Percentiles rank a stretch among this genome's conserved stretches.
phyloP scores from a whole-genome alignment of 805 yeast species.

The Yarrowia osloensis region DNA sequence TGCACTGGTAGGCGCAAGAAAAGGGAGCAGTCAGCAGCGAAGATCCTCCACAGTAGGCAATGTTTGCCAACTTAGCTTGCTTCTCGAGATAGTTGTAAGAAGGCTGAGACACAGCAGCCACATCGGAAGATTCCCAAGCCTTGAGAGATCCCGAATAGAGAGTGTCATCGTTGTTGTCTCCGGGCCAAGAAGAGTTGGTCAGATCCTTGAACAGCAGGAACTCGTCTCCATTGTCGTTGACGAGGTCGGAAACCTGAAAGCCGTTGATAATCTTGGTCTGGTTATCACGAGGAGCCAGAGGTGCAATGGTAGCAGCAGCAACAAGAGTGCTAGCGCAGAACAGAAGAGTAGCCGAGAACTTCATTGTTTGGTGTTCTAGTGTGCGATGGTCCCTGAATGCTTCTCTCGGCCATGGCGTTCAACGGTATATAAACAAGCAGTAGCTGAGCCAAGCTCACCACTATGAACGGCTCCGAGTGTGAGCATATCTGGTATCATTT shows the following conservation, averaged over 20 bases:
- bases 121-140: not conserved
- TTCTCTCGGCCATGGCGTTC: not conserved
- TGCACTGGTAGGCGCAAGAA: conserved; percentile 17
- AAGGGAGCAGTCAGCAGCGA: not conserved
- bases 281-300: not conserved
- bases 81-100: not conserved
- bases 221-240: not conserved
- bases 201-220: not conserved
- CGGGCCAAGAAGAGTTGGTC: not conserved
- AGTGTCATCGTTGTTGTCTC: not conserved
- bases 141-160: not conserved
- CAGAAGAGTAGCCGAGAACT: not conserved
- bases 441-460: not conserved
- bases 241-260: not conserved
- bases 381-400: not conserved
- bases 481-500: not conserved
- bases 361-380: not conserved
- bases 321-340: not conserved
- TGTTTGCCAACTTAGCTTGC: conserved; percentile 14
- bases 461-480: not conserved
- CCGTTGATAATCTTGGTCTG: not conserved
- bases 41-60: conserved; percentile 21
- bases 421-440: not conserved
- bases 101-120: not conserved
- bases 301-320: not conserved